Base-by-base conservation (phyloP, 148 eudicot genomes). In the Vaccinium myrtillus region DNA sequence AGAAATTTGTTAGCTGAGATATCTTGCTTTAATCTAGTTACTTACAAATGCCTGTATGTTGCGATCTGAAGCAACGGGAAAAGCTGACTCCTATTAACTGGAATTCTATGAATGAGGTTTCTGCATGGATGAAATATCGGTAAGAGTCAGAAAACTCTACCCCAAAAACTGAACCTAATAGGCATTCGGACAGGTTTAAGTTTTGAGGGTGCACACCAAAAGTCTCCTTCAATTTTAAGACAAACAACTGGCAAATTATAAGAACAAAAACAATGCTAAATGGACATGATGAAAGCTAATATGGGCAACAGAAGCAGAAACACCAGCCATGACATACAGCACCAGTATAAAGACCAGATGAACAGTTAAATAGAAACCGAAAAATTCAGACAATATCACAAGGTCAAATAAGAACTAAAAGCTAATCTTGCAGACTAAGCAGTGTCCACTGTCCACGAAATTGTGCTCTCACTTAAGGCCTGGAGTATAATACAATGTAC, bases 81-180 rank as follows among this genome's bases (percentile, higher is more conserved):
- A 80, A 80, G 77, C 49, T 73, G 49, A 73, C n/a, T 36, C 27
- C 56, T 81, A 19, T 50, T 14, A 80, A 48, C 23, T 25, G n/a
- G 16, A 81, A 27, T 27, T 32, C 16, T 21, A 75, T 39, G 50
- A 46, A 75, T 43, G 78, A 75, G 50, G 78, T 43, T 48, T 76
- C 2, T 49, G 8, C 30, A 49, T 11, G 25, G 8, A 15, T 23
- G 14, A 77, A 51, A 8, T 39, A 27, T 77, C n/a, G 23, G 79
- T 21, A 50, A 23, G 79, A 77, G 32, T 77, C 19, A 50, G 78
- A 49, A 49, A 77, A n/a, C 27, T 49, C 10, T 49, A 23, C 36
- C 10, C 46, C 16, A 0, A 14, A 39, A 39, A 19, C 21, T 46
- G 53, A n/a, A 21, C n/a, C 5, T 7, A 77, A 48, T 49, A 77